These are phyloP conservation scores for Rhodosporidiobolus odoratus DNA, from an alignment of 768 basidiomycete species.

Conservation along the genomic window DNA sequence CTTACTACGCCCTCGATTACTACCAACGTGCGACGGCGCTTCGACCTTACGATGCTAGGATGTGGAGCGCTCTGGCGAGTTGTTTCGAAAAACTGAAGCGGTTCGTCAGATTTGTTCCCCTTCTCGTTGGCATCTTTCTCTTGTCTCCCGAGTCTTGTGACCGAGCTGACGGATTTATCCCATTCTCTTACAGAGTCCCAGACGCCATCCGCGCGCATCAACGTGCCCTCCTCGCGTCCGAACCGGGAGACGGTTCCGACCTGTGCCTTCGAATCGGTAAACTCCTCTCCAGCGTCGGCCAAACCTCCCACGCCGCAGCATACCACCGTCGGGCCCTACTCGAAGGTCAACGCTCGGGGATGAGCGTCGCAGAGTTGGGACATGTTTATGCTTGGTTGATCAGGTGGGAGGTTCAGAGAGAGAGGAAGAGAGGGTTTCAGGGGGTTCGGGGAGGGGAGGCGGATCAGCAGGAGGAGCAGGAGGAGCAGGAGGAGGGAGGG, in stretches of 20 bases:
- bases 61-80: constrained; percentile 91
- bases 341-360: constrained; percentile 18
- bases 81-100: constrained; percentile 88
- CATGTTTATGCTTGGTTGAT: constrained; percentile 32
- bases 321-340: constrained; percentile 66
- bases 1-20: constrained; percentile 90
- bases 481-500: not conserved
- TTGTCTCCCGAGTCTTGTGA: not conserved
- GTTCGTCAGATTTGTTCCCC: constrained; percentile 50
- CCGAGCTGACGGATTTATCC: too few species aligned
- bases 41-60: constrained; percentile 89
- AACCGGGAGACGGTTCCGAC: constrained; percentile 36
- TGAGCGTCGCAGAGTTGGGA: constrained; percentile 4
- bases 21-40: constrained; percentile 92
- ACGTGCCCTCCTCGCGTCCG: constrained; percentile 59
- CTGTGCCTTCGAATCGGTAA: constrained; percentile 60
- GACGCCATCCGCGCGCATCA: constrained; percentile 90
- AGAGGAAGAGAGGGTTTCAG: not conserved
- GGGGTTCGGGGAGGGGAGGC: not conserved
- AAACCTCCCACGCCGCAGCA: constrained; percentile 62
- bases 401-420: constrained; percentile 26
- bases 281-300: constrained; percentile 63
- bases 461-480: not conserved
- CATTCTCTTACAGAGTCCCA: constrained; percentile 55
- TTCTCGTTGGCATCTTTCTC: not conserved